Percentiles rank a stretch among this genome's conserved stretches.
These are phyloP conservation scores for Pseudozyma thailandica DNA, from an alignment of 1,284 basidiomycete species.

Conservation along the genomic window DNA sequence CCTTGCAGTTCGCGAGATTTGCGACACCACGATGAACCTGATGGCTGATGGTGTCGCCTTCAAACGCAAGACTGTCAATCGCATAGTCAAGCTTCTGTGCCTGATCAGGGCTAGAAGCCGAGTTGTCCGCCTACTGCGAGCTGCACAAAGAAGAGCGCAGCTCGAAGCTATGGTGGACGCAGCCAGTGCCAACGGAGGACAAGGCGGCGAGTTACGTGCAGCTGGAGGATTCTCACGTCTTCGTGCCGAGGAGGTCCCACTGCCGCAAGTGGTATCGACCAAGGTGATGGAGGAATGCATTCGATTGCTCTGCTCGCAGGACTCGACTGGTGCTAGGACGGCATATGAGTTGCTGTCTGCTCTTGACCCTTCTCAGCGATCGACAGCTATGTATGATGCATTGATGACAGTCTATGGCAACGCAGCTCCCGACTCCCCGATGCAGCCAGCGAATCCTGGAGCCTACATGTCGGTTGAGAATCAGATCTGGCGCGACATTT, in stretches of 20 bases:
- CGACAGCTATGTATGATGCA: slow-evolving; percentile 41
- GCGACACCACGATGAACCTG: slow-evolving; percentile 27
- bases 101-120: slow-evolving; percentile 17
- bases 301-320: slow-evolving; percentile 29
- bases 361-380: slow-evolving; percentile 28
- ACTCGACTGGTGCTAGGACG: slow-evolving; percentile 19
- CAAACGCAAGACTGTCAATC: slow-evolving; percentile 23
- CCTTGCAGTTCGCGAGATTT: slow-evolving; percentile 17
- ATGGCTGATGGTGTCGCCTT: slow-evolving; percentile 30
- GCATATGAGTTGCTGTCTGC: slow-evolving; percentile 32
- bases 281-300: slow-evolving; percentile 19
- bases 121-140: slow-evolving; percentile 18
- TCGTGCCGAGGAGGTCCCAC: not conserved
- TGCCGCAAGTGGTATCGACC: slow-evolving; percentile 28
- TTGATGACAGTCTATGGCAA: slow-evolving; percentile 39
- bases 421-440: not conserved
- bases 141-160: slow-evolving; percentile 25
- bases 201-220: slow-evolving; percentile 5
- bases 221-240: slow-evolving; percentile 29
- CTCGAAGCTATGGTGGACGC: not conserved
- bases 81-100: slow-evolving; percentile 27
- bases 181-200: not conserved
- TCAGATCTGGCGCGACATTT: slow-evolving; percentile 40
- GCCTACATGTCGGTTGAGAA: slow-evolving; percentile 13
- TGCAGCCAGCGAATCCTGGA: not conserved